Evolutionary conservation across 768 basidiomycete genomes (phyloP).

Genomic region (Dioszegia aurantiaca): DNA sequence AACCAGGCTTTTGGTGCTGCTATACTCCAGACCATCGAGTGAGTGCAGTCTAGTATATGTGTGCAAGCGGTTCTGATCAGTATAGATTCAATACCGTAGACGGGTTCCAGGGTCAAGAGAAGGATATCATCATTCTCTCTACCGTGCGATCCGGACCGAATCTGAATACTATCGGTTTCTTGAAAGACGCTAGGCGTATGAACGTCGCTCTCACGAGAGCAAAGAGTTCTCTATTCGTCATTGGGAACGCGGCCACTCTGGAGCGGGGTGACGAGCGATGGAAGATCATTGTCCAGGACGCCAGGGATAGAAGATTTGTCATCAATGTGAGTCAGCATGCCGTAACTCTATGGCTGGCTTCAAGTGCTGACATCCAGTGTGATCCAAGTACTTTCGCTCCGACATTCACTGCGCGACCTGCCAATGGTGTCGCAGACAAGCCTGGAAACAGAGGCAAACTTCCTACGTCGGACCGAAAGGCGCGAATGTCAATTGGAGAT

Average conservation of each 20-base stretch:
- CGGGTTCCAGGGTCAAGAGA: conserved; percentile 98
- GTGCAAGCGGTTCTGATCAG: no score
- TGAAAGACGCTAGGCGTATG: conserved; percentile 84
- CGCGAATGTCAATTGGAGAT: not conserved
- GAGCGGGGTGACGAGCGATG: conserved; percentile 79
- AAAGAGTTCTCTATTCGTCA: conserved; percentile 85
- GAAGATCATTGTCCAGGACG: conserved; percentile 73
- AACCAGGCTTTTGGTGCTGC: conserved; percentile 66
- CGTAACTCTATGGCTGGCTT: not conserved
- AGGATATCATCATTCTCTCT: conserved; percentile 94
- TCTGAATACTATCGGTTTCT: conserved; percentile 78
- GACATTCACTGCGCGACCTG: not conserved
- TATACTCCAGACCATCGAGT: conserved; percentile 69
- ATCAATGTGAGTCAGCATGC: conserved; percentile 59
- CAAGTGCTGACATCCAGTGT: conserved; percentile 22
- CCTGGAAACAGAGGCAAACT: conserved; percentile 21
- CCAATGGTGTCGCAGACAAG: not conserved
- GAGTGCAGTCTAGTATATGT: conserved; percentile 27
- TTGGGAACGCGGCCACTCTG: conserved; percentile 85
- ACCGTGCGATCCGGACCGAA: conserved; percentile 90
- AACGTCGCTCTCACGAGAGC: conserved; percentile 99
- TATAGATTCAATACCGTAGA: conserved; percentile 92
- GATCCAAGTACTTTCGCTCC: conserved; percentile 27
- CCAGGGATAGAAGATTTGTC: conserved; percentile 64
- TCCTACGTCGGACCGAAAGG: not conserved